phyloP scores from a whole-genome alignment of 1,284 basidiomycete genomes.

The Caloboletus inedulis region DNA sequence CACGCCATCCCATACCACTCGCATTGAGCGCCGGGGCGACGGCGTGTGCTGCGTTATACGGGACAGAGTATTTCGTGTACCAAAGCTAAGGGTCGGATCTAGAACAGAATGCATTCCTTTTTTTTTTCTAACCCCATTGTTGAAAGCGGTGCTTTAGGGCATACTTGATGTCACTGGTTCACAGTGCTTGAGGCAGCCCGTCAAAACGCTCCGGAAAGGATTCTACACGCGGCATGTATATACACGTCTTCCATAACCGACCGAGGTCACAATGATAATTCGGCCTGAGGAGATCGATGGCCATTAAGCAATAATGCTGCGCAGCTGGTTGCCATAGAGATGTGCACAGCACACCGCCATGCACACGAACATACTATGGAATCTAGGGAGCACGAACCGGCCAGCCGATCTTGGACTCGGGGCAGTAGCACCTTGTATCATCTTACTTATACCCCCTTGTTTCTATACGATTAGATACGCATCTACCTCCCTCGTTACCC shows the following conservation, averaged over 20 bases:
- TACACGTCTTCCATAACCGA: neutral
- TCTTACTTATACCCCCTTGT: too few species aligned
- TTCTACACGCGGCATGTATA: neutral
- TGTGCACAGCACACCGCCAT: neutral
- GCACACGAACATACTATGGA: neutral
- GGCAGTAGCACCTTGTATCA: neutral
- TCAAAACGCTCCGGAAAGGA: neutral
- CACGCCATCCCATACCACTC: constrained; percentile 36
- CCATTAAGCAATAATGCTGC: neutral
- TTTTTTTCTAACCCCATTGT: neutral
- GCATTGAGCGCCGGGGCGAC: constrained; percentile 35
- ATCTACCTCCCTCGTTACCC: too few species aligned
- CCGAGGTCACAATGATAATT: neutral
- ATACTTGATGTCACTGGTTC: neutral
- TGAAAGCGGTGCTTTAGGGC: neutral
- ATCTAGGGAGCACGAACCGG: neutral
- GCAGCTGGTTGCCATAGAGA: neutral
- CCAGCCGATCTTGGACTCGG: neutral
- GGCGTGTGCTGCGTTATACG: constrained; percentile 39
- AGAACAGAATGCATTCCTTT: neutral
- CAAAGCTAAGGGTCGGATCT: constrained; percentile 20
- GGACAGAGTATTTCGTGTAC: constrained; percentile 44
- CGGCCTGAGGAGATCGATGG: neutral
- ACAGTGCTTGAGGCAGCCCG: neutral
- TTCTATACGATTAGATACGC: too few species aligned